Base-by-base conservation (phyloP, 2,329 filamentous ascomycete genomes). In the Talaromyces sp. region DNA sequence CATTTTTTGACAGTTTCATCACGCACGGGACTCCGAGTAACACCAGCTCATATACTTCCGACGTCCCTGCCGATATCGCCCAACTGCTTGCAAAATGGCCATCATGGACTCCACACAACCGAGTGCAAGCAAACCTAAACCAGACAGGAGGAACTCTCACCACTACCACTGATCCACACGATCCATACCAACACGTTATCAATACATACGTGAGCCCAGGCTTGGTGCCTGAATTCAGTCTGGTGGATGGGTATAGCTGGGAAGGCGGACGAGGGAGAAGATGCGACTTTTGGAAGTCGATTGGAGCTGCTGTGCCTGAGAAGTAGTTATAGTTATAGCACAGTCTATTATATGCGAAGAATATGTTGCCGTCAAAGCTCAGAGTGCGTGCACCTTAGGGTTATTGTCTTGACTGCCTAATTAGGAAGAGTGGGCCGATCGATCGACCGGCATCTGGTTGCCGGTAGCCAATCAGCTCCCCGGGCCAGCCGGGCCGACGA, bases 1-100 rank as follows among this genome's bases (percentile, higher is more conserved):
- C 73, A 60, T 79, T 81, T 2, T 79, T 77, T 75, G 82, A 82
- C 4, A 83, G 80, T 67, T 84, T 84, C 68, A 73, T 84, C 58
- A 75, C 75, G 5, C 70, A 69, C 3, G 76, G 76, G 22, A 73
- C 79, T 49, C 82, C 82, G 4, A 73, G 72, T 8, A 70, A 71
- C 13, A 68, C 73, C 5, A 71, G 67, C 31, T 73, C 74, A 34
- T 74, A 75, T 3, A 67, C 71, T 25, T 66, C 71, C n/a, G 66
- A 56, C n/a, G 53, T 66, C 1, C 59, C 64, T n/a, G 19, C 43
- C 1, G 45, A 66, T n/a, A 47, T 49, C 1, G 43, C 64, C 6
- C 8, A 27, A 6, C 3, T 63, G 1, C 53, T 69, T 15, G 67
- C 70, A 2, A 38, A 63, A 2, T 82, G 80, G 78, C 75, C 75